Evolutionary conservation across 2,329 filamentous ascomycete species (phyloP).

Genomic region (Mariannaea elegans): DNA sequence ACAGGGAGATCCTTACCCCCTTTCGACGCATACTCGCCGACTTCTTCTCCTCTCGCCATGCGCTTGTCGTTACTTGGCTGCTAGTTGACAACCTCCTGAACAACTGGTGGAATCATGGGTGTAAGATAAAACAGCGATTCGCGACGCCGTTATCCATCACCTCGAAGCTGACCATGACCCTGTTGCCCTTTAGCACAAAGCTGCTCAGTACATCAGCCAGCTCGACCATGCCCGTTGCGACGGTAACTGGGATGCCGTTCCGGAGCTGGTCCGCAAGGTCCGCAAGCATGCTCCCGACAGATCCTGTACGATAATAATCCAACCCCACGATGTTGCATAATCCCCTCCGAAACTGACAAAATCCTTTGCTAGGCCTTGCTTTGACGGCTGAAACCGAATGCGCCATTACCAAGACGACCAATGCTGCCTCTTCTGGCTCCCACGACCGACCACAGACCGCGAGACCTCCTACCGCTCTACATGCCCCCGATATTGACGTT

Average conservation of each 20-base stretch:
- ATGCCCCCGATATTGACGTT: slow-evolving; percentile 56
- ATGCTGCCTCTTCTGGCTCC: slow-evolving; percentile 40
- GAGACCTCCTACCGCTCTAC: slow-evolving; percentile 53
- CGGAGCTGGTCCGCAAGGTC: slow-evolving; percentile 90
- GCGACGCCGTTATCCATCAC: slow-evolving; percentile 13
- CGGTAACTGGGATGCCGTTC: slow-evolving; percentile 85
- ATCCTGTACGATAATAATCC: slow-evolving; percentile 70
- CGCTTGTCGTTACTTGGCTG: slow-evolving; percentile 32
- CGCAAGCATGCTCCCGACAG: slow-evolving; percentile 90
- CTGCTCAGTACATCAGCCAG: slow-evolving; percentile 79
- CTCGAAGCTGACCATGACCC: slow-evolving; percentile 33
- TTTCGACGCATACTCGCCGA: neutral
- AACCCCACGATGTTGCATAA: slow-evolving; percentile 11
- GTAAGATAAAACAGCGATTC: slow-evolving; percentile 39
- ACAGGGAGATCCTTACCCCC: neutral
- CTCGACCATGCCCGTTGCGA: slow-evolving; percentile 89
- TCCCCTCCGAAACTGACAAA: slow-evolving; percentile 19
- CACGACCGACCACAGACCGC: slow-evolving; percentile 32
- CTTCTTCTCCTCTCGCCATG: slow-evolving; percentile 30
- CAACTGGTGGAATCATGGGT: slow-evolving; percentile 47
- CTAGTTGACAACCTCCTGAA: slow-evolving; percentile 43
- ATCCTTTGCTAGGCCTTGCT: slow-evolving; percentile 64
- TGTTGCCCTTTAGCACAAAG: slow-evolving; percentile 68
- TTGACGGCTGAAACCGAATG: slow-evolving; percentile 75
- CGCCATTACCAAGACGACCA: slow-evolving; percentile 66